Base-by-base conservation (phyloP, 768 basidiomycete species). In the Multifurca ochricompacta region DNA sequence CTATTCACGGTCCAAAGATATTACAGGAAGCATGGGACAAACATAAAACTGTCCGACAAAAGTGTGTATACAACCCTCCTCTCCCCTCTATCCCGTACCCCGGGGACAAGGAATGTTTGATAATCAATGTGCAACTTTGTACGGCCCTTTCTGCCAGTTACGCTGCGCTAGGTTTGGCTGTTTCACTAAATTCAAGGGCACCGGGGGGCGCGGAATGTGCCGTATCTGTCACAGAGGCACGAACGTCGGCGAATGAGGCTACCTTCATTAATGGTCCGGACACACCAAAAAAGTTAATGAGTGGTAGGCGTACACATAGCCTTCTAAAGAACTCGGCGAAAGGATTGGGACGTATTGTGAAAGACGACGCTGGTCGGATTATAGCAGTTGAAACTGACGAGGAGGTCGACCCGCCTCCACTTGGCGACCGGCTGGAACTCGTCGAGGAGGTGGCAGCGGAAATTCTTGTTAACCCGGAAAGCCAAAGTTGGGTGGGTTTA, bases 21-120 rank as follows among this genome's bases (percentile, higher is more conserved):
- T 72, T 96, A 58, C 87, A 87, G 65, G 82, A 87, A 41, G 82
- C 83, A 51, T 97, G 93, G 93, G 88, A 97, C 68, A 81, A 80
- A 61, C 73, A 72, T 47, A 90, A 89, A 71, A 97, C 93, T 10
- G 83, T 94, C 16, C 79, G 78, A 59, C 94, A 97, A 79, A 97
- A 96, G 93, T 95, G 85, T 73, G 41, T 44, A 31, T 56, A 23
- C 56, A 30, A 11, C 48, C 49, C 36, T n/a, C n/a, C n/a, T n/a
- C n/a, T n/a, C n/a, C n/a, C n/a, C n/a, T n/a, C n/a, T n/a, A n/a
- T n/a, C n/a, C n/a, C n/a, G n/a, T n/a, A n/a, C n/a, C 30, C 57
- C 41, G 31, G 46, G 45, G 34, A 40, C 43, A 46, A 30, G 25
- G 48, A 53, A 53, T 59, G 48, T 48, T 59, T 40, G 50, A 56